Percentiles rank a stretch among this genome's conserved stretches.
Conservation (phyloP, 805 yeast species). For the Saccharomycopsis sp. region DNA sequence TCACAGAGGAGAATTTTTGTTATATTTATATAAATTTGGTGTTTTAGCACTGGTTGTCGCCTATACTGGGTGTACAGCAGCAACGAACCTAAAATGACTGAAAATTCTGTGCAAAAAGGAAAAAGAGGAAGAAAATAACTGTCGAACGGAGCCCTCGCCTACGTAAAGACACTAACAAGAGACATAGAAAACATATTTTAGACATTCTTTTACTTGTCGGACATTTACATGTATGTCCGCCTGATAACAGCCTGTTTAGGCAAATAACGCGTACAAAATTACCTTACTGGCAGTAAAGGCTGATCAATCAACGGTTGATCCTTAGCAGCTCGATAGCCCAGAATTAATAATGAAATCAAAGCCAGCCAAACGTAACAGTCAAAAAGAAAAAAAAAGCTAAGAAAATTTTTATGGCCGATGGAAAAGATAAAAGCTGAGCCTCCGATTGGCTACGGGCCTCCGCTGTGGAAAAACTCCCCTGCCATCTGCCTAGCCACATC, state of each 20-base stretch:
- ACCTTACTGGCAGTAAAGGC: neutral
- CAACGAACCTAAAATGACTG: neutral
- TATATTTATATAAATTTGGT: too few species aligned
- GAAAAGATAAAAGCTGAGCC: neutral
- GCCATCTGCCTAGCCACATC: too few species aligned
- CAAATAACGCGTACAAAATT: neutral
- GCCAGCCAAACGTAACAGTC: neutral
- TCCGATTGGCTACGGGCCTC: neutral
- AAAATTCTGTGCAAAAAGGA: neutral
- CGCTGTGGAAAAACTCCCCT: neutral
- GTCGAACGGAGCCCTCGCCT: neutral
- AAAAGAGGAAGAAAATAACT: neutral
- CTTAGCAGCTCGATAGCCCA: neutral
- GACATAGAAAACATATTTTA: too few species aligned
- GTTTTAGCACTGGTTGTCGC: neutral
- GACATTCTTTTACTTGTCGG: too few species aligned
- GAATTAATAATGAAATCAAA: neutral
- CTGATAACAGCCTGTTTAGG: too few species aligned
- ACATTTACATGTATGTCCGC: too few species aligned
- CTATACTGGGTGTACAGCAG: neutral
- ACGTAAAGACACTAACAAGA: neutral
- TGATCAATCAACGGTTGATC: neutral
- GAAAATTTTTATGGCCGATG: neutral
- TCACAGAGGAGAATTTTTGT: neutral
- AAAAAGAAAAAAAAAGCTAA: neutral